Base-by-base conservation (phyloP, 805 yeast genomes). In the Saccharomycopsis olivae region DNA sequence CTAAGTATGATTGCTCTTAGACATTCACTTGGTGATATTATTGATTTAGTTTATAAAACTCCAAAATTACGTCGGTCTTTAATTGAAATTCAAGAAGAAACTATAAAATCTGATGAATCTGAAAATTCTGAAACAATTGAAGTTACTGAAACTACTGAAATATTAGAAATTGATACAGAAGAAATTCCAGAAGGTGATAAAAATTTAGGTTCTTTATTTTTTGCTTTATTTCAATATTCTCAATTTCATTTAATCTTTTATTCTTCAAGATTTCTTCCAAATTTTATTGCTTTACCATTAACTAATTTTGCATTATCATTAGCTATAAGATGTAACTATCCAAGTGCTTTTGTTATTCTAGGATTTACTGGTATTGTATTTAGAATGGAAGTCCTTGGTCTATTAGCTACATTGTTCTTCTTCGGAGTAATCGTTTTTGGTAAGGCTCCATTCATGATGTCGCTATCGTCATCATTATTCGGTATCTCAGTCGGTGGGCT, bases 201-300 rank as follows among this genome's bases (percentile, higher is more conserved):
- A 24, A 10, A 36, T 3, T 20, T 8, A 15, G 56, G 67, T 9
- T 73, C 75, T 1, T 45, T 65, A 13, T 81, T 84, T 80, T 85
- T 69, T 53, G 61, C 70, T 17, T 42, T 80, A 2, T 66, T 87
- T 41, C 64, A 68, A 29, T 58, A 71, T 41, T 57, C 81, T 6
- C 92, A 87, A 55, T 89, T 88, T 61, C 96, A 89, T 55, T 46
- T 85, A 15, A 59, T 79, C 44, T 89, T 65, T 61, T 89, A 89
- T 55, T 66, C 83, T n/a, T 69, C 95, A 2, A 67, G 96, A 49
- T 75, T 94, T 0, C 64, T 89, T 43, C 96, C 96, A n/a, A 89
- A 89, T 58, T 81, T 80, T 50, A 61, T 88, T 42, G 87, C 82
- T 2, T 61, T 89, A 39, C 96, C 96, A 3, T 52, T 84, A 28